phyloP scores from a whole-genome alignment of 2,329 filamentous ascomycete species.

The Epichloe elymi region DNA sequence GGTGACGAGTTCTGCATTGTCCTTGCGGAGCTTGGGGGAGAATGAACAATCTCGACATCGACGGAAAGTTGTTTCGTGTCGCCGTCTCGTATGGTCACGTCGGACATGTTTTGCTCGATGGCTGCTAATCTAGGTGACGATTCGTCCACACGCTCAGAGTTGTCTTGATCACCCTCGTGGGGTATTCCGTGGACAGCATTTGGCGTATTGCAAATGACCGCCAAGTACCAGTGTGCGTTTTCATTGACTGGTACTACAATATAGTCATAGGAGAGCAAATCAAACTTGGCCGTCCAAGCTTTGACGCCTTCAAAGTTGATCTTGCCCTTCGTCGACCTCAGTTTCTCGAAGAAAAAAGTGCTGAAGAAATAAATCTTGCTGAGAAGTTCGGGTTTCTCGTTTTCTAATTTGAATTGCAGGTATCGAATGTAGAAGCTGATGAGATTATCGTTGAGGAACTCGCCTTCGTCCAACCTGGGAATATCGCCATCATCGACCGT shows the following conservation, averaged over 20 bases:
- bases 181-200: constrained; percentile 33
- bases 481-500: constrained; percentile 63
- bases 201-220: constrained; percentile 82
- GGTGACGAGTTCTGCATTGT: neutral
- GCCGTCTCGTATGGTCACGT: constrained; percentile 13
- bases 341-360: constrained; percentile 82
- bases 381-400: constrained; percentile 39
- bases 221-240: constrained; percentile 79
- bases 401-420: constrained; percentile 47
- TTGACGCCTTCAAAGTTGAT: constrained; percentile 81
- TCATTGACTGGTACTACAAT: constrained; percentile 90
- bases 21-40: constrained; percentile 3
- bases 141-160: neutral
- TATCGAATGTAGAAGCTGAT: constrained; percentile 78
- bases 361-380: constrained; percentile 77
- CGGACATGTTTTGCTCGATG: constrained; percentile 11
- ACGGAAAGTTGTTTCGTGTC: neutral
- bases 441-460: constrained; percentile 87
- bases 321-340: constrained; percentile 47
- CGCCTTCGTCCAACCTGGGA: constrained; percentile 62
- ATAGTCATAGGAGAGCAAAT: constrained; percentile 77
- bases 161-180: constrained; percentile 7
- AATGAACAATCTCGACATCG: neutral
- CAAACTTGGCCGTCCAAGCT: constrained; percentile 75
- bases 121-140: constrained; percentile 6